Percentiles rank a stretch among this genome's conserved stretches.
Conservation (phyloP, 2,329 filamentous ascomycete genomes). For the Ophiostoma populinum region DNA sequence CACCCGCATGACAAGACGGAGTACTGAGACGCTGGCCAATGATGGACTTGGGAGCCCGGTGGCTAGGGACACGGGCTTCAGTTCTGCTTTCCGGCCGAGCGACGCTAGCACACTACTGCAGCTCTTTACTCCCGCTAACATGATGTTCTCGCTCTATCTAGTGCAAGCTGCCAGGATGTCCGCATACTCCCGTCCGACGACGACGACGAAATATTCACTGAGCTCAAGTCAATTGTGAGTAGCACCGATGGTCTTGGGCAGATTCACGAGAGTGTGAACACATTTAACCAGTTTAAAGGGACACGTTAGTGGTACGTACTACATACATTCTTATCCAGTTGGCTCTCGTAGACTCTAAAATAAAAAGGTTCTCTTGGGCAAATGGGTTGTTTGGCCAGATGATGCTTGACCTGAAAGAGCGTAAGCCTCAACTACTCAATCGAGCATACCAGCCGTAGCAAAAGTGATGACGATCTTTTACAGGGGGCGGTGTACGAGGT, state of each 20-base stretch:
- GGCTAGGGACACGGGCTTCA: conserved; percentile 59
- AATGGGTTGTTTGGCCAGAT: conserved; percentile 78
- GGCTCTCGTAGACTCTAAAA: too few relatives aligned
- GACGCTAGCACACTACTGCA: conserved; percentile 78
- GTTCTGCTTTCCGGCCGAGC: conserved; percentile 77
- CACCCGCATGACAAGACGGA: conserved; percentile 50
- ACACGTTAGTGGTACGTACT: conserved; percentile 21
- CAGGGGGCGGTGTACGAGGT: too few relatives aligned
- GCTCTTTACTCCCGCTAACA: conserved; percentile 79
- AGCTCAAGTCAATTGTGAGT: conserved; percentile 46
- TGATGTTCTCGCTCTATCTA: conserved; percentile 58
- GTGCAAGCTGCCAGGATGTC: conserved; percentile 33
- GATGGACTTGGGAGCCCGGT: conserved; percentile 66
- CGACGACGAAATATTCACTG: conserved; percentile 53
- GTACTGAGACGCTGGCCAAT: conserved; percentile 69
- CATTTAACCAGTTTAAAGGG: conserved; percentile 32
- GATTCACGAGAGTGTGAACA: conserved; percentile 66
- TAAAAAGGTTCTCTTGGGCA: conserved; percentile 85
- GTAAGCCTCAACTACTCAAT: conserved; percentile 40
- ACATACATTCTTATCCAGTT: too few relatives aligned
- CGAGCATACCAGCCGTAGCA: conserved; percentile 19
- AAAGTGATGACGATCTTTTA: not conserved
- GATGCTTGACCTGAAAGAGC: conserved; percentile 53
- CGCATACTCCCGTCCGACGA: conserved; percentile 62
- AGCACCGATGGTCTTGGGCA: conserved; percentile 57